Percentiles rank a stretch among this genome's conserved stretches.
These are phyloP conservation scores for Pseudonitzschia multistriata DNA, from an alignment of 108 stramenopile genomes.

Conservation along the genomic window DNA sequence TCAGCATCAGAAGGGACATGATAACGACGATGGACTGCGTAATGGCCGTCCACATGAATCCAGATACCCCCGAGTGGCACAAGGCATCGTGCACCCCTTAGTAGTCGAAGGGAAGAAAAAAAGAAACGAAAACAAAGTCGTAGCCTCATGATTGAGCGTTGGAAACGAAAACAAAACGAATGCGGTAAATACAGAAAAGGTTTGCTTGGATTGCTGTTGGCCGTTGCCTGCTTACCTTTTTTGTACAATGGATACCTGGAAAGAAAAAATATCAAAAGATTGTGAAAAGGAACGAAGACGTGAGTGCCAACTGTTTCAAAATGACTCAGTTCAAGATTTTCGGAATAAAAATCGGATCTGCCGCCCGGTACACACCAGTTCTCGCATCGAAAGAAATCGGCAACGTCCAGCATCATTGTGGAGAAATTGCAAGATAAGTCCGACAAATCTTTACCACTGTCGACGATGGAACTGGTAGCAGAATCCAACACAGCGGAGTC, in stretches of 20 bases:
- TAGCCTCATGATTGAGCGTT: too few species aligned
- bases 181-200: too few species aligned
- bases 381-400: background rate
- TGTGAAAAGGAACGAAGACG: background rate
- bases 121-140: background rate
- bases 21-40: background rate
- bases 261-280: background rate
- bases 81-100: background rate
- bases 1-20: slow-evolving; percentile 9
- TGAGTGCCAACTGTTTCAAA: background rate
- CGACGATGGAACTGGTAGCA: too few species aligned
- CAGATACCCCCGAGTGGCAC: background rate
- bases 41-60: background rate
- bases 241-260: background rate
- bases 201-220: too few species aligned
- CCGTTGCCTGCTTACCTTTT: background rate
- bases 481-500: too few species aligned
- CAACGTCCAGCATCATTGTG: background rate
- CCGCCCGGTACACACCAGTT: background rate
- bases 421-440: background rate
- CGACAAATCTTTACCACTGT: background rate
- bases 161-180: too few species aligned
- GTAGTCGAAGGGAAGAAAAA: background rate
- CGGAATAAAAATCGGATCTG: too few species aligned
- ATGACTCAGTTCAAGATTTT: too few species aligned